These are phyloP conservation scores for Leccinum rimulosum DNA, from an alignment of 768 basidiomycete species.

Conservation along the genomic window DNA sequence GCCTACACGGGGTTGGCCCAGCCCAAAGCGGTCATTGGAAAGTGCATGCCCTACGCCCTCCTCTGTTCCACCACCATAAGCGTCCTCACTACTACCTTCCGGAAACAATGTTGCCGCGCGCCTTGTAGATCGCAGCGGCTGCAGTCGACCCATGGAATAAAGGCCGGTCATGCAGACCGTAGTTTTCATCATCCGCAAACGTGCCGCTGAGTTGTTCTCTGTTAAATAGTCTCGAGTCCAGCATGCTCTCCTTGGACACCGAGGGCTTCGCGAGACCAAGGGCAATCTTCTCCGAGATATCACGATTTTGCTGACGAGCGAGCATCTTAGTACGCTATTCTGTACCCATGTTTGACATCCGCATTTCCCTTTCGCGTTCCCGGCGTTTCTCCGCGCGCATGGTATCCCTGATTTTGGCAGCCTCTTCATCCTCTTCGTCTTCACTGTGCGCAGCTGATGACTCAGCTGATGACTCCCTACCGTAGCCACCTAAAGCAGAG, in stretches of 20 bases:
- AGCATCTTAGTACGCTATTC: slow-evolving; percentile 96
- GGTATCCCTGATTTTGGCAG: slow-evolving; percentile 80
- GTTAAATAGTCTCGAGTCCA: slow-evolving; percentile 97
- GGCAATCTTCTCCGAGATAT: slow-evolving; percentile 99
- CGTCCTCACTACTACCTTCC: slow-evolving; percentile 73
- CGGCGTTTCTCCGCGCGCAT: slow-evolving; percentile 90
- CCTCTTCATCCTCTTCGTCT: slow-evolving; percentile 76
- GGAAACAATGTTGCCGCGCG: slow-evolving; percentile 80
- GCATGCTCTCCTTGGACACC: slow-evolving; percentile 92
- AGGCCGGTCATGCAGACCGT: slow-evolving; percentile 91
- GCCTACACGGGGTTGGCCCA: slow-evolving; percentile 80
- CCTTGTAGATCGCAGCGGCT: slow-evolving; percentile 99
- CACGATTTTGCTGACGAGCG: slow-evolving; percentile 94
- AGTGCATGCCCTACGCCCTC: slow-evolving; percentile 91
- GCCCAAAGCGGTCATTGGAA: slow-evolving; percentile 89
- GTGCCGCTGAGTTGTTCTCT: slow-evolving; percentile 79
- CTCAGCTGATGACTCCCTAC: slow-evolving; percentile 64
- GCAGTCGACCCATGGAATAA: slow-evolving; percentile 96
- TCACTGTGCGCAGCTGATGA: slow-evolving; percentile 49
- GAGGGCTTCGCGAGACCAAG: slow-evolving; percentile 97
- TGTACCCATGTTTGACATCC: slow-evolving; percentile 98
- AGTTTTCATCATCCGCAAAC: slow-evolving; percentile 92
- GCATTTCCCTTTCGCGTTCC: slow-evolving; percentile 95
- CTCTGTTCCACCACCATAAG: slow-evolving; percentile 92
- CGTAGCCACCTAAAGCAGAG: slow-evolving; percentile 80